Evolutionary conservation across 2,329 filamentous ascomycete species (phyloP).

Genomic region (Magnaporthales sp.): DNA sequence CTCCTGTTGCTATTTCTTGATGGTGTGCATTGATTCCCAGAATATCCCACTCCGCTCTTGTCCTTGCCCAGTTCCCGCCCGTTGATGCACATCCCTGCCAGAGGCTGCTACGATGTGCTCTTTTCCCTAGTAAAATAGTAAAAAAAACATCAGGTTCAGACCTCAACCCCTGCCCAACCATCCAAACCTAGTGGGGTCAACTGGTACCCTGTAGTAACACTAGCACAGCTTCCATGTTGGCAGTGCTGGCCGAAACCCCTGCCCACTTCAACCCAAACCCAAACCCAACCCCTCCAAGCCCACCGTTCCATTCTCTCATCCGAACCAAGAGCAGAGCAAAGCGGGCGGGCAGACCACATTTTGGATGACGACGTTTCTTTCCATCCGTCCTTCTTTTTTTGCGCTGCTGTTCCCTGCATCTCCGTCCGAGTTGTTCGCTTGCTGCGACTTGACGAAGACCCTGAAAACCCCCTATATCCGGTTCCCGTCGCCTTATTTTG

Average conservation of each 20-base stretch:
- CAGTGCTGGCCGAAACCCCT: background rate
- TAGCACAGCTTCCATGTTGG: background rate
- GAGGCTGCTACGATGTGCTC: background rate
- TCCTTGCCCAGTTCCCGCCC: background rate
- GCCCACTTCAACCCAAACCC: background rate
- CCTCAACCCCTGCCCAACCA: background rate
- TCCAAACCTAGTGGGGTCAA: background rate
- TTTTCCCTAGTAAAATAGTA: background rate
- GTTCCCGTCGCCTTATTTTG: background rate
- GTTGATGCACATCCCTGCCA: background rate
- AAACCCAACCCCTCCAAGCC: constrained; percentile 1
- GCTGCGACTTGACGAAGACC: background rate
- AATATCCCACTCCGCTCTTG: background rate
- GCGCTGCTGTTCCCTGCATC: background rate
- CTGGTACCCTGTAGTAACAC: background rate
- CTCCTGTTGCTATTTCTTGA: background rate
- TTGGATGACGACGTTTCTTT: constrained; percentile 1
- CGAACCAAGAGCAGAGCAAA: background rate
- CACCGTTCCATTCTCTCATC: background rate
- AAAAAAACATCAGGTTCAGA: background rate
- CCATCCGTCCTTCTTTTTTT: background rate
- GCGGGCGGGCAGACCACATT: background rate
- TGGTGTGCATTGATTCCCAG: background rate
- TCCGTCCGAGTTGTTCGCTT: background rate
- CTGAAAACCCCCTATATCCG: background rate